Base-by-base conservation (phyloP, 2,329 filamentous ascomycete genomes). In the Cladorrhinum sp. region DNA sequence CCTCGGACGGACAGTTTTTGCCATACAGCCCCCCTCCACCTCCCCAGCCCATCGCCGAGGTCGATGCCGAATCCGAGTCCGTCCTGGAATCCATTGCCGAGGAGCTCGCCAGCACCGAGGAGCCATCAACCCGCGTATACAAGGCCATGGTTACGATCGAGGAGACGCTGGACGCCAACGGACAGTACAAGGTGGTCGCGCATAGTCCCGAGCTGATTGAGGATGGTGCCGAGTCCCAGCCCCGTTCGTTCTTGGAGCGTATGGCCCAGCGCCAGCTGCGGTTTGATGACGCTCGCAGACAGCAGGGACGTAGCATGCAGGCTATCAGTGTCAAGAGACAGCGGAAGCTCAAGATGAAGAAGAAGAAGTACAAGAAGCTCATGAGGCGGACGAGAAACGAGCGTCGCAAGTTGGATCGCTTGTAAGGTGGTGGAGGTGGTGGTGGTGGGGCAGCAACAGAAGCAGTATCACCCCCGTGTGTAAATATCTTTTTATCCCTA, bases 291-390 rank as follows among this genome's bases (percentile, higher is more conserved):
- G 77, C 78, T 55, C 77, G 80, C 64, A 76, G 77, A 58, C 78
- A 77, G 66, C 75, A 74, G 60, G 76, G 78, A 68, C 74, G 74
- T 57, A 71, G 74, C 62, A 93, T 96, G 88, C 78, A 88, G 63
- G 85, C 92, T 65, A 92, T 99, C 73, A 96, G 91, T 72, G 93
- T 97, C 68, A 92, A 89, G 82, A 85, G 95, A 75, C 92, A 96
- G 77, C 83, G 92, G 73, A 96, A 95, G 80, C 79, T 97, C 72
- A 96, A 92, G 86, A 99, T 99, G 93, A 99, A 99, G 90, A 99
- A 98, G 86, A 93, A 98, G 85, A 99, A 99, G 87, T 96, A 96
- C 78, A 98, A 97, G 92, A 99, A 99, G 86, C 81, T 98, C 68
- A 92, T 96, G 90, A 91, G 89, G 82, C 85, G 87, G 77, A 97